These are phyloP conservation scores for Styphnolobium japonicum DNA, from an alignment of 306 rosid genomes.

Conservation along the genomic window DNA sequence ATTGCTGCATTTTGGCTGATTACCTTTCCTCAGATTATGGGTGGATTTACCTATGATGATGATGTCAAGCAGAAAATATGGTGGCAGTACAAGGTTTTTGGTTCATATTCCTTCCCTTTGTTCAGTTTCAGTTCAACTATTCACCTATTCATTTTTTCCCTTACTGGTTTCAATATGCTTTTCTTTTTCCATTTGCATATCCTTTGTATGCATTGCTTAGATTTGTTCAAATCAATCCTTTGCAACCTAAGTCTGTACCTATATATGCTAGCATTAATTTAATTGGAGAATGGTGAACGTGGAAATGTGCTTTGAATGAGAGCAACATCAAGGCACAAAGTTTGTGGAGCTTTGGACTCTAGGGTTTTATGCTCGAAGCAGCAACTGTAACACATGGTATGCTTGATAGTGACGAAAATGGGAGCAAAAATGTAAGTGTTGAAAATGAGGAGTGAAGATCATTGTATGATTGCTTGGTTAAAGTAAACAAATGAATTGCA, in stretches of 20 bases:
- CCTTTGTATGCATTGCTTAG: background rate
- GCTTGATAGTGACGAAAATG: background rate
- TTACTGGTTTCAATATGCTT: background rate
- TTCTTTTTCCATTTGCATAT: background rate
- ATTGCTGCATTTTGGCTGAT: conserved; percentile 95
- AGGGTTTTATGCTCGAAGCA: background rate
- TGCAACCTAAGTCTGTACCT: background rate
- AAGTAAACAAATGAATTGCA: no score
- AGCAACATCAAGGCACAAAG: background rate
- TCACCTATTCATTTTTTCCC: background rate
- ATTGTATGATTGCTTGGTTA: background rate
- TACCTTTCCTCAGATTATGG: conserved; percentile 84
- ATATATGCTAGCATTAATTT: background rate
- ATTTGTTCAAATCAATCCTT: conserved; percentile 10
- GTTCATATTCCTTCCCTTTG: conserved; percentile 26
- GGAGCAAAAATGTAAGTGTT: background rate
- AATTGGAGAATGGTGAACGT: background rate
- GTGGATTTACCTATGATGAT: conserved; percentile 80
- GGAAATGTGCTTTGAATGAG: conserved; percentile 19
- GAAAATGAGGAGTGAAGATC: background rate
- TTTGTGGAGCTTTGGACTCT: background rate
- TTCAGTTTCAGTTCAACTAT: conserved; percentile 18
- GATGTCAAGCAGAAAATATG: conserved; percentile 82
- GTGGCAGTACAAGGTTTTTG: conserved; percentile 87
- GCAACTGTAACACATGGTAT: background rate